A percentile compares a stretch with the other conserved stretches of the same genome.
These are phyloP conservation scores for Penicillium macrosclerotiorum DNA, from an alignment of 495 filamentous ascomycete genomes.

Conservation along the genomic window DNA sequence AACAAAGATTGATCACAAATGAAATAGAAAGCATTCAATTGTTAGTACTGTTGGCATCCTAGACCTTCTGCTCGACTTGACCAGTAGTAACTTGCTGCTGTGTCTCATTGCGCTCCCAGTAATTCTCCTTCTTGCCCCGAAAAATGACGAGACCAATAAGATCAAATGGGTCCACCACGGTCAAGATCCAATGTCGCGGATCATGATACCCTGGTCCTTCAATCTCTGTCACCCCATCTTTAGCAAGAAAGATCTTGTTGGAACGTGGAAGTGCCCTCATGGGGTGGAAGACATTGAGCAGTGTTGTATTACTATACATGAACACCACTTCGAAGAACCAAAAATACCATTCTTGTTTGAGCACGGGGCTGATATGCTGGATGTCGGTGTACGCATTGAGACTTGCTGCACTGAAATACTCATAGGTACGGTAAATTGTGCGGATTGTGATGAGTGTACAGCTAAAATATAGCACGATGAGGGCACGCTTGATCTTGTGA, in stretches of 20 bases:
- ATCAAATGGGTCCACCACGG: slow-evolving; percentile 68
- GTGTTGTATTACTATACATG: slow-evolving; percentile 60
- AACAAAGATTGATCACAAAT: too few relatives aligned
- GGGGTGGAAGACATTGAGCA: slow-evolving; percentile 65
- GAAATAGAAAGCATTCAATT: not conserved
- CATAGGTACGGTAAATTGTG: slow-evolving; percentile 65
- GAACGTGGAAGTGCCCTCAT: slow-evolving; percentile 57
- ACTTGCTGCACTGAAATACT: slow-evolving; percentile 53
- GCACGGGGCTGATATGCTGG: slow-evolving; percentile 47
- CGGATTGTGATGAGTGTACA: slow-evolving; percentile 58
- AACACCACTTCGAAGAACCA: slow-evolving; percentile 66
- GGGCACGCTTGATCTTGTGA: slow-evolving; percentile 53
- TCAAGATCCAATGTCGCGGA: slow-evolving; percentile 48
- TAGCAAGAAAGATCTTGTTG: slow-evolving; percentile 61
- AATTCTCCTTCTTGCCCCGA: slow-evolving; percentile 47
- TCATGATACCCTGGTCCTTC: slow-evolving; percentile 63
- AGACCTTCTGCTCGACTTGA: not conserved
- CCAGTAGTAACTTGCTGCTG: not conserved
- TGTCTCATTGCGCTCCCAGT: slow-evolving; percentile 51
- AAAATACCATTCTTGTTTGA: slow-evolving; percentile 71
- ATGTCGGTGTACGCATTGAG: slow-evolving; percentile 34
- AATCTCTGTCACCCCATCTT: slow-evolving; percentile 65
- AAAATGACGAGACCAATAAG: slow-evolving; percentile 54
- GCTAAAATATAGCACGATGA: slow-evolving; percentile 62
- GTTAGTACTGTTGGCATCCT: not conserved